These are phyloP conservation scores for Piper longum DNA, from an alignment of 164 flowering plant species.

Conservation along the genomic window DNA sequence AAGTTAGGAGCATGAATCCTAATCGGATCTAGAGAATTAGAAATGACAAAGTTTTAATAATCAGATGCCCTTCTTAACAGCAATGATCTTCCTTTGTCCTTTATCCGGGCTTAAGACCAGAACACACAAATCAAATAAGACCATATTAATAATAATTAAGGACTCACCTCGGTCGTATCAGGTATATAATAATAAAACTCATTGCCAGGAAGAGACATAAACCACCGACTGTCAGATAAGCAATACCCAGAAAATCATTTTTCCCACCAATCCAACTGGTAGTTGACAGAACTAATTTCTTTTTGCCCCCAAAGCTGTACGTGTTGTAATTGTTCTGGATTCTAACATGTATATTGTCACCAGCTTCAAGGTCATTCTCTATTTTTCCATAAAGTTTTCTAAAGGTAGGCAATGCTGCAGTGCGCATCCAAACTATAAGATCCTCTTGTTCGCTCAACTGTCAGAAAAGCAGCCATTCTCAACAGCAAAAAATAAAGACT, in stretches of 20 bases:
- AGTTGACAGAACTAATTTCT: constrained; percentile 22
- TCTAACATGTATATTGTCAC: constrained; percentile 30
- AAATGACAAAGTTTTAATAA: no score
- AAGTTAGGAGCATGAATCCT: no score
- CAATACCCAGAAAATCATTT: constrained; percentile 65
- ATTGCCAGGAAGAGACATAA: constrained; percentile 53
- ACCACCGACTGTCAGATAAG: constrained; percentile 66
- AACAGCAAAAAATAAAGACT: background rate
- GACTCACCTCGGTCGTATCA: constrained; percentile 69
- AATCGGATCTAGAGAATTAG: no score
- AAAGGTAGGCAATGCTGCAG: constrained; percentile 87
- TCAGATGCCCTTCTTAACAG: no score
- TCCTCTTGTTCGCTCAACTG: constrained; percentile 86
- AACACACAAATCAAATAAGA: no score
- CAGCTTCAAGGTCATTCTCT: constrained; percentile 49
- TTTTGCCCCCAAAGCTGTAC: constrained; percentile 61
- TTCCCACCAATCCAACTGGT: constrained; percentile 61
- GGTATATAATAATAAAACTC: constrained; percentile 39
- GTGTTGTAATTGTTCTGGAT: constrained; percentile 77
- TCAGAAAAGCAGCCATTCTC: constrained; percentile 2
- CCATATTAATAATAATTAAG: no score
- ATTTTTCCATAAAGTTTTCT: constrained; percentile 79
- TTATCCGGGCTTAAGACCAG: no score
- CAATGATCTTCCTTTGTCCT: no score
- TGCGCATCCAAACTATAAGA: constrained; percentile 90